These are phyloP conservation scores for Coprinopsis sp. DNA, from an alignment of 768 basidiomycete genomes.

Conservation along the genomic window DNA sequence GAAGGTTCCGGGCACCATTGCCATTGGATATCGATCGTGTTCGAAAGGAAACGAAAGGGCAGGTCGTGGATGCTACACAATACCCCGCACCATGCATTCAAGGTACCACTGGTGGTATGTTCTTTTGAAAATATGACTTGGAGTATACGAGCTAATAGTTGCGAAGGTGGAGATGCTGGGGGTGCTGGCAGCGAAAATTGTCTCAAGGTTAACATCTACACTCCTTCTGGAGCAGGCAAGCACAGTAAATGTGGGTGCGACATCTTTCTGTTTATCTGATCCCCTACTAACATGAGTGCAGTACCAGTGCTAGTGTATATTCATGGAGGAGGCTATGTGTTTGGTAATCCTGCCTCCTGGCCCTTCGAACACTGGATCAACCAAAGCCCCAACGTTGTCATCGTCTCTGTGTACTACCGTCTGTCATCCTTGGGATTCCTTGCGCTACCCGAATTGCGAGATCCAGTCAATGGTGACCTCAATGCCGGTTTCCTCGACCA, in stretches of 20 bases:
- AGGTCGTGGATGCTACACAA: constrained; percentile 44
- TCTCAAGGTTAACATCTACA: constrained; percentile 61
- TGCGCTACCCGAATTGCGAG: constrained; percentile 40
- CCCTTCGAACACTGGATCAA: constrained; percentile 64
- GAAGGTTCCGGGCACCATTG: constrained; percentile 48
- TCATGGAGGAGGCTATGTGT: constrained; percentile 51
- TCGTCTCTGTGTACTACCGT: constrained; percentile 65
- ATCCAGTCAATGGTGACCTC: constrained; percentile 38
- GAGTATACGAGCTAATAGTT: not conserved
- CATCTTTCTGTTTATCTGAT: not conserved
- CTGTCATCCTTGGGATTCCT: constrained; percentile 63
- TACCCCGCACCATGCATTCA: constrained; percentile 61
- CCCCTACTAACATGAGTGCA: constrained; percentile 11
- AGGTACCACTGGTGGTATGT: constrained; percentile 45
- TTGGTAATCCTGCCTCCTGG: constrained; percentile 60
- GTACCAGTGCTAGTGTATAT: constrained; percentile 47
- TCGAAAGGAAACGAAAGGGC: constrained; percentile 26
- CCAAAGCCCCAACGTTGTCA: constrained; percentile 56
- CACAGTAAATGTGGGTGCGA: constrained; percentile 41
- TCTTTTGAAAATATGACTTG: not conserved
- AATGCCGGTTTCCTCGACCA: constrained; percentile 59
- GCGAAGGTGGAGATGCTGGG: constrained; percentile 48
- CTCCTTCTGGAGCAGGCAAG: constrained; percentile 42
- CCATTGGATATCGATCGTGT: constrained; percentile 48
- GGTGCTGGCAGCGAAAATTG: constrained; percentile 67